Base-by-base conservation (phyloP, 805 yeast species). In the Kluyveromyces aestuarii region DNA sequence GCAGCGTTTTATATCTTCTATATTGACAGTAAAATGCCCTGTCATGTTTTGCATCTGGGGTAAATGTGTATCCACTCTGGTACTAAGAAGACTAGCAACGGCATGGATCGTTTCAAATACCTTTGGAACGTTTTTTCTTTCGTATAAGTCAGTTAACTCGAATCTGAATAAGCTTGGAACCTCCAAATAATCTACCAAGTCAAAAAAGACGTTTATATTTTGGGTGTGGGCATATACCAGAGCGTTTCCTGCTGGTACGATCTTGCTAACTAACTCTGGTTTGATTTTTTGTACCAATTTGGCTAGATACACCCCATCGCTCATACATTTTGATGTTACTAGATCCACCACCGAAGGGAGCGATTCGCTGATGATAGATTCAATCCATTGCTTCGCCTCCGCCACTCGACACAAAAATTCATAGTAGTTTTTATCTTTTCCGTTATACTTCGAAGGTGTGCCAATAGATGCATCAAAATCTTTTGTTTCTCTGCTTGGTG, bases 91-190 rank as follows among this genome's bases (percentile, higher is more conserved):
- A 55, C 79, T 87, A 45, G 89, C 81, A 54, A 91, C 68, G 2
- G 96, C 96, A 69, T 91, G 96, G 37, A 93, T 67, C 56, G 97
- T 90, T 66, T 88, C 89, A 62, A 93, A 84, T 25, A 93, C 98
- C 61, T 87, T 90, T 14, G 98, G 98, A 18, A 90, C 77, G 61
- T 91, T 86, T 59, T 88, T 90, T 60, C 84, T 83, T 61, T 93
- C 97, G 67, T 89, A 93, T 37, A 93, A 72, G 66, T 93, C 99
- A 3, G 96, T 89, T 50, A 90, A 76, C 63, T 91, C 99, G 62
- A 93, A 93, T 44, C 85, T 76, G 64, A 90, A 93, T 48, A 89
- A 74, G 49, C 87, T 90, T 0, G 98, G 99, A 55, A 93, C 80
- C 27, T 79, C 81, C 51, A 88, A 74, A 50, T 72, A 77, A 48